phyloP scores from a whole-genome alignment of 192 early-diverging fungal genomes.

The Entophlyctis helioformis region DNA sequence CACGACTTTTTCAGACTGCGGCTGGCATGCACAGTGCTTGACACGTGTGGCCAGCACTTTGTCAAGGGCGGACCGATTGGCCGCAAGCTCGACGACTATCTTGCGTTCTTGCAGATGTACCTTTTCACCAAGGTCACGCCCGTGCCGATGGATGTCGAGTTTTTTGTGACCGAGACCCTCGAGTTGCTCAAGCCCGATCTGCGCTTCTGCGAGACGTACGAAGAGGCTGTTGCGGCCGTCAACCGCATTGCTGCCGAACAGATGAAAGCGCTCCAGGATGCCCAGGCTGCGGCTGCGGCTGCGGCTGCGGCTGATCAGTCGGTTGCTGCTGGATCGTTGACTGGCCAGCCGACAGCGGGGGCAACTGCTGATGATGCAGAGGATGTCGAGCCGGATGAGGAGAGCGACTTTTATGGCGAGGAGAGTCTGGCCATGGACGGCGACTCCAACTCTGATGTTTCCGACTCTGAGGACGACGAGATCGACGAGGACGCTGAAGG shows the following conservation, averaged over 20 bases:
- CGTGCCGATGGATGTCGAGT: conserved; percentile 85
- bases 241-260: conserved; percentile 42
- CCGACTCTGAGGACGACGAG: conserved; percentile 14
- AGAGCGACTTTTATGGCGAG: conserved; percentile 26
- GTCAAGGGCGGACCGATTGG: conserved; percentile 49
- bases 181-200: conserved; percentile 54
- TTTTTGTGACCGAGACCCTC: conserved; percentile 68
- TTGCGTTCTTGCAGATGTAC: conserved; percentile 85
- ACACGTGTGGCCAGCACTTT: conserved; percentile 79
- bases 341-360: no score
- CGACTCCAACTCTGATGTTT: conserved; percentile 24
- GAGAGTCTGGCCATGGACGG: conserved; percentile 12
- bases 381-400: conserved; percentile 23
- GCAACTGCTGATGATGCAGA: conserved; percentile 1
- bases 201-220: conserved; percentile 50
- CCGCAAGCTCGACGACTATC: conserved; percentile 59
- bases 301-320: no score
- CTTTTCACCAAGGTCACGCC: conserved; percentile 62
- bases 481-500: conserved; percentile 27
- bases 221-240: conserved; percentile 65
- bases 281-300: no score
- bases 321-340: no score
- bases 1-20: conserved; percentile 89
- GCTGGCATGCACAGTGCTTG: conserved; percentile 72
- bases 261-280: conserved; percentile 31